These are phyloP conservation scores for Arabidopsis arenosa DNA, from an alignment of 345 rosid species.

Conservation along the genomic window DNA sequence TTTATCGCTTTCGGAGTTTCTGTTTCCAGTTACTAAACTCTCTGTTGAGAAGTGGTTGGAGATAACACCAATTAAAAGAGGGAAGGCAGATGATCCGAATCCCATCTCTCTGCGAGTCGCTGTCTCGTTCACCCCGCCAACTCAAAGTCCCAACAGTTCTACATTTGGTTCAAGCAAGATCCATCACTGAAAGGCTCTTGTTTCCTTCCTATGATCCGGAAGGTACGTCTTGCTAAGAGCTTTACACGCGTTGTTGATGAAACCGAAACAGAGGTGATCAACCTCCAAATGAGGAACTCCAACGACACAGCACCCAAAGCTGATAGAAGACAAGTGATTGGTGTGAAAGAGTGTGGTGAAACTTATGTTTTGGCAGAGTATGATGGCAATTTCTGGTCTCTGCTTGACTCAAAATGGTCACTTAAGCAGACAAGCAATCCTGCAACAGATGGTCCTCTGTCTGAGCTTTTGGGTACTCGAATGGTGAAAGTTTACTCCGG, in stretches of 20 bases:
- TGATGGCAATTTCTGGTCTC: conserved; percentile 61
- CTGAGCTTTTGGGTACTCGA: conserved; percentile 66
- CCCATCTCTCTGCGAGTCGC: conserved; percentile 70
- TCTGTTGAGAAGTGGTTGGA: conserved; percentile 80
- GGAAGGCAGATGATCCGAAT: conserved; percentile 40
- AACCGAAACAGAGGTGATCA: conserved; percentile 64
- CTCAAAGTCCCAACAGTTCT: conserved; percentile 58
- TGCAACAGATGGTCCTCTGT: conserved; percentile 54
- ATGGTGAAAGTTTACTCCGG: conserved; percentile 68
- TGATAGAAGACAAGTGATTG: conserved; percentile 68
- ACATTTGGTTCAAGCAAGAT: conserved; percentile 56
- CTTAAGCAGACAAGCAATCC: conserved; percentile 52
- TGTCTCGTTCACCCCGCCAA: conserved; percentile 73
- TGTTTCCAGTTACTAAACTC: conserved; percentile 70
- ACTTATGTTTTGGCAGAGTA: conserved; percentile 64
- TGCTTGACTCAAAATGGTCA: conserved; percentile 73
- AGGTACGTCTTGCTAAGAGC: conserved; percentile 52
- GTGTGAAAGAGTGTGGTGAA: conserved; percentile 60
- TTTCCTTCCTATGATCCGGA: conserved; percentile 63
- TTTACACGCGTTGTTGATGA: conserved; percentile 56
- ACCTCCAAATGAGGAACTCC: conserved; percentile 78
- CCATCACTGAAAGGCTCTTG: conserved; percentile 60
- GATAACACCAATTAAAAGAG: conserved; percentile 55
- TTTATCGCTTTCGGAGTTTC: conserved; percentile 63
- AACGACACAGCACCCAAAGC: conserved; percentile 43